These are phyloP conservation scores for Aspergillus sojae DNA, from an alignment of 2,329 filamentous ascomycete genomes.

Conservation along the genomic window DNA sequence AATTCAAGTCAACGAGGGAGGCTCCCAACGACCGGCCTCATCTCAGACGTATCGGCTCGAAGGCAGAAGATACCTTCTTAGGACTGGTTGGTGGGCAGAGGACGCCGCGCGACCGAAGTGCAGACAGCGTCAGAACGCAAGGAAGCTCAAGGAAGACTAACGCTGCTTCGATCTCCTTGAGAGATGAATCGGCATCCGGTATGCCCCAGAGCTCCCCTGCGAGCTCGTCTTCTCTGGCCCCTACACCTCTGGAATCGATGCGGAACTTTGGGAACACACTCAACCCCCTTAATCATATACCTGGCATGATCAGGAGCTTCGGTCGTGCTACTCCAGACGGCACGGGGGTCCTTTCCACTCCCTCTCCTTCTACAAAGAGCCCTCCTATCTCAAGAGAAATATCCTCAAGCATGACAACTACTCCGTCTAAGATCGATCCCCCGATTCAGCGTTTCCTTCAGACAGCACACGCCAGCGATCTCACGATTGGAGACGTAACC, in stretches of 20 bases:
- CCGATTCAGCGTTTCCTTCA: constrained; percentile 75
- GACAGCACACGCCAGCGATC: constrained; percentile 67
- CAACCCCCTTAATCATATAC: constrained; percentile 79
- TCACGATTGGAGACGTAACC: constrained; percentile 72
- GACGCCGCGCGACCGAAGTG: constrained; percentile 69
- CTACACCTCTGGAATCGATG: constrained; percentile 76
- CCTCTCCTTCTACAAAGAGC: constrained; percentile 42
- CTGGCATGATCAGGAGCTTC: constrained; percentile 77
- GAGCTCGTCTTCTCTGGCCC: constrained; percentile 29
- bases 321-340: constrained; percentile 53
- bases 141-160: constrained; percentile 46
- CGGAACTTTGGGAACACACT: constrained; percentile 77
- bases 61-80: constrained; percentile 67
- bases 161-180: constrained; percentile 22
- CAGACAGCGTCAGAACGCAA: constrained; percentile 62
- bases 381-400: constrained; percentile 24
- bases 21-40: constrained; percentile 33
- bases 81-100: constrained; percentile 71
- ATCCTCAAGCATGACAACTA: constrained; percentile 8
- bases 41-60: constrained; percentile 40
- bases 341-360: constrained; percentile 41
- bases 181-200: constrained; percentile 23
- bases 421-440: constrained; percentile 47
- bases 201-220: constrained; percentile 22
- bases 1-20: constrained; percentile 56